Evolutionary conservation across 73 alveolate genomes (phyloP).

Genomic region (Paramecium biaurelia): DNA sequence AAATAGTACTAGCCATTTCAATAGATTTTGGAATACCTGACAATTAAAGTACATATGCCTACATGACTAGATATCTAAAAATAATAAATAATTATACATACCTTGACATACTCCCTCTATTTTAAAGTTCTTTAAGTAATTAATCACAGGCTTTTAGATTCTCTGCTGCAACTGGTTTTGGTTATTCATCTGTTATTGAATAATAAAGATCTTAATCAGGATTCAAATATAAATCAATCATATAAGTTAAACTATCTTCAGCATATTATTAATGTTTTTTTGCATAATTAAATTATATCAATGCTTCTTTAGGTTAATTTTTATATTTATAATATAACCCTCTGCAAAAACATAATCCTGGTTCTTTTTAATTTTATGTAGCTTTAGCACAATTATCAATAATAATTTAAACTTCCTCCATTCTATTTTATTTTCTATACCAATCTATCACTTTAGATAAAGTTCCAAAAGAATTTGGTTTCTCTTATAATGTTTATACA

Average conservation of each 20-base stretch:
- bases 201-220: constrained; percentile 66
- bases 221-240: constrained; percentile 93
- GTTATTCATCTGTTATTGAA: constrained; percentile 53
- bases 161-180: constrained; percentile 36
- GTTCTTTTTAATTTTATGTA: constrained; percentile 72
- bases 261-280: constrained; percentile 91
- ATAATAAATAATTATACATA: not conserved
- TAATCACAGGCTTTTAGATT: constrained; percentile 62
- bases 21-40: constrained; percentile 77
- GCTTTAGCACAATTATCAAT: constrained; percentile 77
- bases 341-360: constrained; percentile 95
- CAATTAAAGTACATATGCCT: constrained; percentile 82
- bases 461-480: constrained; percentile 61
- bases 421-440: constrained; percentile 49
- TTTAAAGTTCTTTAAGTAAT: constrained; percentile 50
- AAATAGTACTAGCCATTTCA: constrained; percentile 75
- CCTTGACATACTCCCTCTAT: constrained; percentile 25
- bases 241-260: constrained; percentile 83
- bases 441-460: constrained; percentile 55
- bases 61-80: constrained; percentile 60
- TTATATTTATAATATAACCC: constrained; percentile 89
- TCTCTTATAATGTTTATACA: constrained; percentile 13
- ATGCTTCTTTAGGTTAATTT: constrained; percentile 90
- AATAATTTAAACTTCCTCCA: constrained; percentile 73
- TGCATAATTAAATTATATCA: constrained; percentile 89